Base-by-base conservation (phyloP, 2,329 filamentous ascomycete genomes). In the Nothophaeocryptopus gaeumannii region DNA sequence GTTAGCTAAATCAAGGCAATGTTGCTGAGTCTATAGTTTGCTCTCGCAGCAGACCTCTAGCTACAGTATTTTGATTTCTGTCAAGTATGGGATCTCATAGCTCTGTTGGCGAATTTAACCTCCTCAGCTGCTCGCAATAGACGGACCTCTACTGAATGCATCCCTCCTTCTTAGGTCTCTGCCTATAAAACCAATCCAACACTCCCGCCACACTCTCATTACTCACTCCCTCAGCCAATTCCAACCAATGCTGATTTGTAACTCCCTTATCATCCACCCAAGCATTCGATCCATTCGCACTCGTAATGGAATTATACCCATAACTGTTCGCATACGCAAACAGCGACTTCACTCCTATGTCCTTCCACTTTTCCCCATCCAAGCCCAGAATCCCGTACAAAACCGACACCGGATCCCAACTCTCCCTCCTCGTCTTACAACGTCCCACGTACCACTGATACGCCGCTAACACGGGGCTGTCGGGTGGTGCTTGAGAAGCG, bases 181-280 rank as follows among this genome's bases (percentile, higher is more conserved):
- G 20, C 20, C 7, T 26, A 36, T 50, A 52, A 11, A 54, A 47
- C 32, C 44, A 37, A 33, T 54, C 53, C 37, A 58, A 34, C 20
- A 58, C 39, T 39, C 39, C 36, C 12, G 51, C 55, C 29, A 60
- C 49, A 33, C 26, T 40, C 16, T 13, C 32, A 14, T 53, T 49
- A 0, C 31, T 39, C 9, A 58, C 45, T 8, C 56, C 56, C 11
- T 54, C 50, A 12, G 45, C 47, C 45, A 59, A 47, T 13, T 40
- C 48, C 40, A 60, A 20, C 54, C 50, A 47, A 52, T 52, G 52
- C 52, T 47, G 58, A 42, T 54, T 58, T 42, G 34, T 53, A 33
- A 46, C 45, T 12, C 30, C 46, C 56, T 15, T 70, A 45, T 55
- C 55, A 32, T 55, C 31, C 5, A 57, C 45, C 54, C 54, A 57